Evolutionary conservation across 164 flowering plant species (phyloP), one percentile per base, ranked within the genome.

Genomic region (Akebia trifoliata): DNA sequence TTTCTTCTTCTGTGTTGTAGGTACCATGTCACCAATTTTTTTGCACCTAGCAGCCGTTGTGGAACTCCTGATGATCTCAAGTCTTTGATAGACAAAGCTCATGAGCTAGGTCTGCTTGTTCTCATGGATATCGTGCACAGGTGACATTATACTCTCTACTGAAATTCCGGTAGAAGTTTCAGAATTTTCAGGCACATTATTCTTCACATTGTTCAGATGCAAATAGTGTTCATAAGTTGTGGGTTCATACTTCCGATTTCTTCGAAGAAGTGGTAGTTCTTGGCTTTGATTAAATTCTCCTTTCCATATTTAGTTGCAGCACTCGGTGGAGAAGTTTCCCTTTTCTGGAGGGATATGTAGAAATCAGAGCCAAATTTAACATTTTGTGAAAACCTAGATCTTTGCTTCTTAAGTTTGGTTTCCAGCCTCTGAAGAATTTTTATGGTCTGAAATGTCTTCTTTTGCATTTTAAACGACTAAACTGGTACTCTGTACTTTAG

Each of bases 41-140:
- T 94, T 78, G 99, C 97, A 43, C 95, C 97, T 34, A 94, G 96
- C 69, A 94, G 99, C 49, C 99, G 99, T 49, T 94, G 71, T 79
- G 99, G 99, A 64, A 87, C 87, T 65, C 99, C 99, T 20, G 99
- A 94, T 63, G 99, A 94, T 57, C 89, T 94, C 20, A 94, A 94
- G 74, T 94, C 99, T 58, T 64, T 94, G 66, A 84, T 94, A 46
- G 99, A 94, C 71, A 87, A 29, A 76, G 99, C 99, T 69, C 99
- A 94, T 77, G 99, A 94, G 71, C 76, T 94, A 31, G 99, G 95
- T 59, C 61, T 94, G 68, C 76, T 94, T 74, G 99, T 94, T 66
- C 93, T 94, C 32, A 94, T 94, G 99, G 99, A 94, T 80, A 79
- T 94, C 61, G 99, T 94, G 66, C 99, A 94, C 65, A 94, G 99